Percentiles rank a stretch among this genome's conserved stretches.
These are phyloP conservation scores for Cryptococcus wingfieldii DNA, from an alignment of 1,284 basidiomycete species.

Conservation along the genomic window DNA sequence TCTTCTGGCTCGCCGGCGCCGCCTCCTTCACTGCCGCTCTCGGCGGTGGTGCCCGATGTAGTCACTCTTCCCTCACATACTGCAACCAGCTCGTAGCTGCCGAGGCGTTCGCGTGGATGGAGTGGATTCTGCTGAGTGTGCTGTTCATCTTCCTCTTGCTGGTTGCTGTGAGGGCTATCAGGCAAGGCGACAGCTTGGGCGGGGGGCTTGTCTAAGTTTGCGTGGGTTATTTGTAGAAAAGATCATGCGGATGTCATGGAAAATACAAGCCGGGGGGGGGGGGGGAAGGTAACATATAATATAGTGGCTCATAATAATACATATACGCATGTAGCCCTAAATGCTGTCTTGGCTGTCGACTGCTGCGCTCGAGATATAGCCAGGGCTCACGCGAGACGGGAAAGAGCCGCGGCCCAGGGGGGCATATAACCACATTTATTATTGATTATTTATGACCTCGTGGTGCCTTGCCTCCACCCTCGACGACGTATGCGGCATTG, in stretches of 20 bases:
- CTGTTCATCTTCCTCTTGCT: slow-evolving; percentile 29
- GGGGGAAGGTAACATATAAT: not conserved
- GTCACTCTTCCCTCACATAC: slow-evolving; percentile 25
- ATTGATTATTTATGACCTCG: no score
- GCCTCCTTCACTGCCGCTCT: slow-evolving; percentile 43
- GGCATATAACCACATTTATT: no score
- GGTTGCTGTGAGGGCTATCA: slow-evolving; percentile 30
- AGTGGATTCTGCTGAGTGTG: slow-evolving; percentile 45
- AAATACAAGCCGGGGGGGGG: not conserved
- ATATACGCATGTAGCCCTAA: not conserved
- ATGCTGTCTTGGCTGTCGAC: not conserved
- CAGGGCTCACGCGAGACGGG: not conserved
- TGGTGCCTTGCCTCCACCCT: no score
- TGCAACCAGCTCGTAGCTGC: slow-evolving; percentile 42
- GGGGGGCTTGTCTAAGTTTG: slow-evolving; percentile 10
- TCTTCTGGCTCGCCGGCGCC: slow-evolving; percentile 48
- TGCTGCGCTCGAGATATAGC: no score
- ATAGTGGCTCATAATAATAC: not conserved
- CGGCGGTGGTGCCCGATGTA: slow-evolving; percentile 40
- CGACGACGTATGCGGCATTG: no score
- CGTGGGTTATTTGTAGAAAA: not conserved
- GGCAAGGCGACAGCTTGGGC: slow-evolving; percentile 42
- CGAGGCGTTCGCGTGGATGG: slow-evolving; percentile 49
- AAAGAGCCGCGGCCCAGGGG: no score
- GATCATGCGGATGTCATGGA: not conserved